Conservation (phyloP, 2,329 filamentous ascomycete genomes). For the Pseudocercospora macadamiae region DNA sequence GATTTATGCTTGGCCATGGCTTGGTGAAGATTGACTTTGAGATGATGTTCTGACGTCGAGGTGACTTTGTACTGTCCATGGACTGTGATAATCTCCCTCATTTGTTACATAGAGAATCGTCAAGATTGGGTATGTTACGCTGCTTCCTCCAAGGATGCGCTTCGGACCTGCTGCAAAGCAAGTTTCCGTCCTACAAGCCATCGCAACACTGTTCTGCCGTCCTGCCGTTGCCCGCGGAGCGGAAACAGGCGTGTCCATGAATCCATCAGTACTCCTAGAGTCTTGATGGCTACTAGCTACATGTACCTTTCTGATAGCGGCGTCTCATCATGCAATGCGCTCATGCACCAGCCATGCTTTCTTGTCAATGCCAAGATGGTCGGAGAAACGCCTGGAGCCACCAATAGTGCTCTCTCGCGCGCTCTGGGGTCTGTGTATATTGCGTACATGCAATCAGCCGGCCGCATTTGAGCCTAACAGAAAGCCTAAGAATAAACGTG, state of each 20-base stretch:
- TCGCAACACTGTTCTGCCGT: not conserved
- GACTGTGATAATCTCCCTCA: too few relatives aligned
- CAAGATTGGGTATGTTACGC: too few relatives aligned
- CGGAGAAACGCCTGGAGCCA: not conserved
- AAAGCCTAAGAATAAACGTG: not conserved
- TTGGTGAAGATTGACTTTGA: not conserved
- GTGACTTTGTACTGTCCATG: too few relatives aligned
- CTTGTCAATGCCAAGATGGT: not conserved
- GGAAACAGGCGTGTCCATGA: not conserved
- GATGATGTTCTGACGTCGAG: not conserved
- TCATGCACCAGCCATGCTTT: not conserved
- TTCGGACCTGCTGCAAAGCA: not conserved
- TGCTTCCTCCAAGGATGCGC: too few relatives aligned
- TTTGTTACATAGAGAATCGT: too few relatives aligned
- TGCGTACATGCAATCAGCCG: not conserved
- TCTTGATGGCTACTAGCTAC: too few relatives aligned
- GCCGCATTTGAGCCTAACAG: not conserved
- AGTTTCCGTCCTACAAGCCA: not conserved
- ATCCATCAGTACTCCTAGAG: too few relatives aligned
- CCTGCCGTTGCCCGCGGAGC: constrained; percentile 12
- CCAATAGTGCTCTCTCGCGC: not conserved
- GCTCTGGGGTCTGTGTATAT: not conserved
- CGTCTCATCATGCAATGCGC: not conserved
- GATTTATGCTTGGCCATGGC: not conserved
- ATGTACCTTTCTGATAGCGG: too few relatives aligned